phyloP scores from a whole-genome alignment of 1,284 basidiomycete species.

The Quambalaria eucalypti region DNA sequence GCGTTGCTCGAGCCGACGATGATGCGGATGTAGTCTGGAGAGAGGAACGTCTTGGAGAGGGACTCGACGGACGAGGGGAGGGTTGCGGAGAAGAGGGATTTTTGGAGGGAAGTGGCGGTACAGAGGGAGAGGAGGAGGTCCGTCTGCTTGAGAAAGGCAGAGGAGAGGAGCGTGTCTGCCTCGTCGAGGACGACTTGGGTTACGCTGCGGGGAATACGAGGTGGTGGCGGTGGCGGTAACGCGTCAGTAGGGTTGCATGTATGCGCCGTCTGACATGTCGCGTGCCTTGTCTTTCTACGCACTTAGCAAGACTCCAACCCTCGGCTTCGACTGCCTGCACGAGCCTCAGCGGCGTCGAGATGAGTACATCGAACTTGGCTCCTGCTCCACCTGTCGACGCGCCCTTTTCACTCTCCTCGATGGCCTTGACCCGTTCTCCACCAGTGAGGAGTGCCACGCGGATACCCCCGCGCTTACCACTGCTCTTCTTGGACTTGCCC shows the following conservation, averaged over 20 bases:
- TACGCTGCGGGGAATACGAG: slow-evolving; percentile 50
- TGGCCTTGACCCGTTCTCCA: not conserved
- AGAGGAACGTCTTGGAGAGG: slow-evolving; percentile 71
- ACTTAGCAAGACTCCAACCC: slow-evolving; percentile 27
- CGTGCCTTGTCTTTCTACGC: not conserved
- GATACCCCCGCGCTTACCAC: not conserved
- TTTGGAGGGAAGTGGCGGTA: slow-evolving; percentile 63
- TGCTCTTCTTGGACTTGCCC: not conserved
- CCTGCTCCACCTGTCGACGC: not conserved
- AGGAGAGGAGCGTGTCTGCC: slow-evolving; percentile 60
- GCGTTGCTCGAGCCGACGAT: slow-evolving; percentile 60
- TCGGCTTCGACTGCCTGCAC: slow-evolving; percentile 39
- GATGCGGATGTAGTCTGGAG: slow-evolving; percentile 33
- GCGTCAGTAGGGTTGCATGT: slow-evolving; percentile 12
- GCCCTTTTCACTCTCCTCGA: not conserved
- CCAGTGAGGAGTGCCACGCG: not conserved
- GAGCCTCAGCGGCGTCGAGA: slow-evolving; percentile 41
- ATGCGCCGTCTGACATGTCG: not conserved
- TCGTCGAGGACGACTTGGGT: slow-evolving; percentile 11
- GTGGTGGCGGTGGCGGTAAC: slow-evolving; percentile 51
- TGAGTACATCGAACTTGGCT: slow-evolving; percentile 32
- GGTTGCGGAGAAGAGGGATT: slow-evolving; percentile 87
- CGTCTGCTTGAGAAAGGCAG: slow-evolving; percentile 77
- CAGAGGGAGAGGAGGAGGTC: slow-evolving; percentile 81
- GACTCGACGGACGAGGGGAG: slow-evolving; percentile 81